A percentile compares a stretch with the other conserved stretches of the same genome.
These are phyloP conservation scores for Hebeloma cylindrosporum DNA, from an alignment of 768 basidiomycete species.

Conservation along the genomic window DNA sequence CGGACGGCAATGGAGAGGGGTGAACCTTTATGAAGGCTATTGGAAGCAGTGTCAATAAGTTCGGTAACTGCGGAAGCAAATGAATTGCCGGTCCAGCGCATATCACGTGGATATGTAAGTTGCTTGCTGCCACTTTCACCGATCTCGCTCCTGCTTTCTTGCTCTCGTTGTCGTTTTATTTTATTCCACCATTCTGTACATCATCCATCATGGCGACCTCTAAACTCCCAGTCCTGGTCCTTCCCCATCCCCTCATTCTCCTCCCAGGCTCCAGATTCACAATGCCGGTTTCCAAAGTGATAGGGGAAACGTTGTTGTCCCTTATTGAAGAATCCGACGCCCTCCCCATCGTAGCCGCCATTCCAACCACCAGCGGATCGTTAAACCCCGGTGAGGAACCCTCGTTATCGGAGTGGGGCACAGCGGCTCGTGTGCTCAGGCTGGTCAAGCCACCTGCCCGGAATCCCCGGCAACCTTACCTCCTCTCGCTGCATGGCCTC, in stretches of 20 bases:
- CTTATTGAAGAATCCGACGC: constrained; percentile 70
- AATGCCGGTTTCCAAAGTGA: constrained; percentile 58
- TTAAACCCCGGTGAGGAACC: constrained; percentile 13
- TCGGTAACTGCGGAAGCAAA: constrained; percentile 1
- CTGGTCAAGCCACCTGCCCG: constrained; percentile 62
- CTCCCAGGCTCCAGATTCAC: constrained; percentile 73
- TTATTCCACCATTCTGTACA: too few relatives aligned
- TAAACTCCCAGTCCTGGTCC: constrained; percentile 65
- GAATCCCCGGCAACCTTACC: constrained; percentile 57
- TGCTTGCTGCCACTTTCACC: not conserved
- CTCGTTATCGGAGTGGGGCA: constrained; percentile 53
- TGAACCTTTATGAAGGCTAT: too few relatives aligned
- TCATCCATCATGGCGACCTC: constrained; percentile 39
- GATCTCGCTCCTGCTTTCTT: not conserved
- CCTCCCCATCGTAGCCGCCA: constrained; percentile 66
- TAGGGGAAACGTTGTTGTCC: constrained; percentile 65
- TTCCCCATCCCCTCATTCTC: constrained; percentile 71
- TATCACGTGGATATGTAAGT: constrained; percentile 7
- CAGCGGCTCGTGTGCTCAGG: constrained; percentile 69
- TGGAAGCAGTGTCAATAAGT: not conserved
- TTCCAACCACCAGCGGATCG: constrained; percentile 15
- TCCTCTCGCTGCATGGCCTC: constrained; percentile 72
- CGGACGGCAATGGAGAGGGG: constrained; percentile 8
- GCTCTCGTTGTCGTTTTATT: not conserved
- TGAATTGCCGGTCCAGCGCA: constrained; percentile 4